These are phyloP conservation scores for Vitis riparia DNA, from an alignment of 164 flowering plant species.

Conservation along the genomic window DNA sequence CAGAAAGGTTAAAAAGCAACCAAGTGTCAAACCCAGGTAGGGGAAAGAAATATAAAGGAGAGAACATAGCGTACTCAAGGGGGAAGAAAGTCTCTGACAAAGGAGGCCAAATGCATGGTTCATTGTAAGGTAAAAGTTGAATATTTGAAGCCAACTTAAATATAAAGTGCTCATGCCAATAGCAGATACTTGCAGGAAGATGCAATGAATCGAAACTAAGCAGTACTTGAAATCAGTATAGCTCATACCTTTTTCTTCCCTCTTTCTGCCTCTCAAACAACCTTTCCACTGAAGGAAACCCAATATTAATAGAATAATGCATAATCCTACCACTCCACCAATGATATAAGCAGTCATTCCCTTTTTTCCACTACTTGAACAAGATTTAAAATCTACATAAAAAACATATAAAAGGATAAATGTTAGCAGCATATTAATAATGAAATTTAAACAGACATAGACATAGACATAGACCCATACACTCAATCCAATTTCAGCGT, in stretches of 20 bases:
- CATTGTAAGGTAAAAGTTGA: too few species aligned
- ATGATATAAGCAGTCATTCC: conserved; percentile 19
- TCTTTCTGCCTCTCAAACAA: conserved; percentile 14
- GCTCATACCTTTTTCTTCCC: conserved; percentile 16
- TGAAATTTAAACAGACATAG: neutral
- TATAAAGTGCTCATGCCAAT: too few species aligned
- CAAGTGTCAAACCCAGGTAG: too few species aligned
- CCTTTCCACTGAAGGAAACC: conserved; percentile 49
- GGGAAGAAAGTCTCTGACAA: too few species aligned
- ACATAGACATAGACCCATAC: neutral
- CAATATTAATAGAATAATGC: conserved; percentile 20
- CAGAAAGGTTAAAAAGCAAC: too few species aligned
- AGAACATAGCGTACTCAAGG: too few species aligned
- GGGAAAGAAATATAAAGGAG: too few species aligned
- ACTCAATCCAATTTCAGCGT: too few species aligned
- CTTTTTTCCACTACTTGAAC: conserved; percentile 21
- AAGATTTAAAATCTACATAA: conserved; percentile 34
- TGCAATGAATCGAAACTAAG: neutral
- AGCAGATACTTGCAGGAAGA: neutral
- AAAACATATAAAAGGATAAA: neutral
- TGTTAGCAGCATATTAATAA: neutral
- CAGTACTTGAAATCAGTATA: neutral
- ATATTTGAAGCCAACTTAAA: too few species aligned
- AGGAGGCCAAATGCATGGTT: too few species aligned
- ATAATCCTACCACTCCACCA: conserved; percentile 26